A percentile compares a stretch with the other conserved stretches of the same genome.
phyloP scores from a whole-genome alignment of 305 asterid species.

The Fraxinus paxiana region DNA sequence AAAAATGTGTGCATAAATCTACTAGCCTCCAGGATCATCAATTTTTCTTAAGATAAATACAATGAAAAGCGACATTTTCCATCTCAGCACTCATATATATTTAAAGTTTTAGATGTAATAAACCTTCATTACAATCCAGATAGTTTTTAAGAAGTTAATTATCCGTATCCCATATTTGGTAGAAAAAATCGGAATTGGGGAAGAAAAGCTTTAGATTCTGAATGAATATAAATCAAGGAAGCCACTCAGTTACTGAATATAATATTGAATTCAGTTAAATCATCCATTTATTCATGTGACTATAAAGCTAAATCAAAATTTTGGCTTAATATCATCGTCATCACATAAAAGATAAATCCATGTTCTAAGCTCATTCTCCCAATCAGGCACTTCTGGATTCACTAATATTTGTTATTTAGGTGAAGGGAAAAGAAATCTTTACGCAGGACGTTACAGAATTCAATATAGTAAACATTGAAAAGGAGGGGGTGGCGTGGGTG shows the following conservation, averaged over 20 bases:
- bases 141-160: not conserved
- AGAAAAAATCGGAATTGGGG: not conserved
- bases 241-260: not conserved
- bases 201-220: not conserved
- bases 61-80: not conserved
- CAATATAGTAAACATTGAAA: not conserved
- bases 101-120: not conserved
- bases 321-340: not conserved
- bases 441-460: not conserved
- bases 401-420: not conserved
- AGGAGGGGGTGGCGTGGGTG: not conserved
- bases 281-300: not conserved
- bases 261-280: not conserved
- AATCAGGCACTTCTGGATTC: not conserved
- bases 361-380: not conserved
- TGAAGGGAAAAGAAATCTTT: not conserved
- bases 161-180: not conserved
- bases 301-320: not conserved
- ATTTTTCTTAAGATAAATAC: not conserved
- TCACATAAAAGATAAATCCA: not conserved
- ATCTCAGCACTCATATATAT: not conserved
- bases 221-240: not conserved
- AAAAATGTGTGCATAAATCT: not conserved
- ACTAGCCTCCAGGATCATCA: not conserved
- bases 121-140: not conserved